These are phyloP conservation scores for Phoma sp. DNA, from an alignment of 2,329 filamentous ascomycete genomes.

Conservation along the genomic window DNA sequence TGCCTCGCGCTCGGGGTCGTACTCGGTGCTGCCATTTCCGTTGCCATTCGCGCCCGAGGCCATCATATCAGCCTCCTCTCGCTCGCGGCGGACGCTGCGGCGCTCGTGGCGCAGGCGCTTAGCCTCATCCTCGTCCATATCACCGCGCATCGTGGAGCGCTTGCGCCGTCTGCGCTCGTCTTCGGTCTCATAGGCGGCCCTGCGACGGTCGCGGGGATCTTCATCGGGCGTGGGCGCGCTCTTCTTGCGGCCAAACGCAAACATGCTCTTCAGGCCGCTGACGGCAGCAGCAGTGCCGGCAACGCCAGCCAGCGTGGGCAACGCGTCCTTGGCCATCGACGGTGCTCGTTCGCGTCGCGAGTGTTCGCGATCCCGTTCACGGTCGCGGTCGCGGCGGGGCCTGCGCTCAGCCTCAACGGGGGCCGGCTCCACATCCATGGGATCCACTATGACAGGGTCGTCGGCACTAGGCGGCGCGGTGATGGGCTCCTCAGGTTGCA, in stretches of 20 bases:
- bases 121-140: conserved; percentile 45
- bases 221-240: conserved; percentile 32
- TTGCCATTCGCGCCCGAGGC: conserved; percentile 35
- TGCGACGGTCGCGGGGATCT: conserved; percentile 41
- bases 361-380: conserved; percentile 33
- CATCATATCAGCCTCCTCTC: conserved; percentile 35
- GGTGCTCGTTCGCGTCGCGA: conserved; percentile 60
- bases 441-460: conserved; percentile 52
- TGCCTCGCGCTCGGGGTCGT: conserved; percentile 47
- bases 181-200: conserved; percentile 45
- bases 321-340: conserved; percentile 65
- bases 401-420: conserved; percentile 52
- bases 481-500: conserved; percentile 41
- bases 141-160: conserved; percentile 44
- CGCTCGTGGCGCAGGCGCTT: conserved; percentile 47
- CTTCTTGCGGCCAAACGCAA: conserved; percentile 51
- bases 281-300: conserved; percentile 51
- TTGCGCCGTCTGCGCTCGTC: conserved; percentile 48
- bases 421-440: conserved; percentile 48
- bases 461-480: conserved; percentile 50
- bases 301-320: conserved; percentile 39
- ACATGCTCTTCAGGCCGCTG: conserved; percentile 62
- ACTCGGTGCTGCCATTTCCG: conserved; percentile 40
- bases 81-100: conserved; percentile 41
- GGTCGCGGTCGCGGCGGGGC: conserved; percentile 51